Percentiles rank a stretch among this genome's conserved stretches.
phyloP scores from a whole-genome alignment of 192 early-diverging fungal species.

The Rhizophlyctis rosea region DNA sequence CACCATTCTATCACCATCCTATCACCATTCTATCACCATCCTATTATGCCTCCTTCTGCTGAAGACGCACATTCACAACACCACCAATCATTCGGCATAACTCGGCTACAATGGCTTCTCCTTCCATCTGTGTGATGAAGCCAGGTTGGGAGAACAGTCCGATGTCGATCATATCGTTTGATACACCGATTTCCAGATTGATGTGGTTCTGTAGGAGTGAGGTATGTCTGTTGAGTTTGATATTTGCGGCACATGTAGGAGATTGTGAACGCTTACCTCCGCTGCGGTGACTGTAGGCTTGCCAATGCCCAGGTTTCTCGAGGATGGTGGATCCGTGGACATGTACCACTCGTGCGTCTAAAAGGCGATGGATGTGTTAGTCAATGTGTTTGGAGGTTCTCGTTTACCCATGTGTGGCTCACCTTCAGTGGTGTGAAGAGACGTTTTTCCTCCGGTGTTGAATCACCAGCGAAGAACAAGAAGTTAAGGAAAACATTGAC shows the following conservation, averaged over 20 bases:
- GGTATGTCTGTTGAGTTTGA: background rate
- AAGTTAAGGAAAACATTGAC: conserved; percentile 14
- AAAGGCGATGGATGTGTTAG: background rate
- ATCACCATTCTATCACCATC: too few relatives aligned
- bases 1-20: too few relatives aligned
- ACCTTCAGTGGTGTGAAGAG: background rate
- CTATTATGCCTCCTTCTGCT: too few relatives aligned
- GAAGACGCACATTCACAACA: too few relatives aligned
- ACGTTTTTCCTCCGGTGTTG: background rate
- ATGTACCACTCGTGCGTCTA: too few relatives aligned
- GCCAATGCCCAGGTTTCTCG: too few relatives aligned
- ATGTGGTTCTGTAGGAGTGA: conserved; percentile 4
- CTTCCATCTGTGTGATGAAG: background rate
- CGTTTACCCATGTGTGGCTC: too few relatives aligned
- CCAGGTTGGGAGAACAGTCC: conserved; percentile 1
- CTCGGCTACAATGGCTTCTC: background rate
- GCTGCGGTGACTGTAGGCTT: too few relatives aligned
- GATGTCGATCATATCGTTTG: background rate
- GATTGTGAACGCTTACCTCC: too few relatives aligned
- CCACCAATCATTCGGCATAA: conserved; percentile 4
- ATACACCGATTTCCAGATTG: conserved; percentile 19
- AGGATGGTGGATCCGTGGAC: too few relatives aligned
- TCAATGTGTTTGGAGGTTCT: background rate
- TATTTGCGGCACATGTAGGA: background rate
- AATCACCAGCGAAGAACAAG: background rate